Conservation (phyloP, 257 asterid species). For the Rehmannia glutinosa region DNA sequence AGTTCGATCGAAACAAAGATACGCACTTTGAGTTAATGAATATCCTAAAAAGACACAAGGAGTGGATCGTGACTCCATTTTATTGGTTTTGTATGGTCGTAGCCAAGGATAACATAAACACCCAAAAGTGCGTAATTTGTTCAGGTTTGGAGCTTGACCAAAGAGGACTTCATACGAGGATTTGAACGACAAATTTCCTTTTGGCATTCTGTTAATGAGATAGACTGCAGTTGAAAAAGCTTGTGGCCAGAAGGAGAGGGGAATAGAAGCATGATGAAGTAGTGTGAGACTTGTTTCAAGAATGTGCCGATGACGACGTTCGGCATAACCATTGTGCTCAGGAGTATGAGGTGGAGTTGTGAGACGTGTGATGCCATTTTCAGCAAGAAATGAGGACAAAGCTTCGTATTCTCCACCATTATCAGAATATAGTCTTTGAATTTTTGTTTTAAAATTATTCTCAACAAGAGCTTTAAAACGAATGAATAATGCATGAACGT, state of each 20-base stretch:
- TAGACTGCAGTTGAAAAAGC: not conserved
- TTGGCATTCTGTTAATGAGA: not conserved
- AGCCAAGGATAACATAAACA: slow-evolving; percentile 9
- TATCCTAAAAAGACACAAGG: not conserved
- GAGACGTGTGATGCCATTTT: slow-evolving; percentile 2
- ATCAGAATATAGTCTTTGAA: not conserved
- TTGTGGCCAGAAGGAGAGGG: not conserved
- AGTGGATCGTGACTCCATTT: not conserved
- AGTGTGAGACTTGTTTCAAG: not conserved
- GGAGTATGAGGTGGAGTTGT: slow-evolving; percentile 19
- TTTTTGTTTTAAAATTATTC: not conserved
- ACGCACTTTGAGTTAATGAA: not conserved
- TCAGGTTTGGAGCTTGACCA: not conserved
- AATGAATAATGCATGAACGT: not conserved
- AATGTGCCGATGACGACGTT: slow-evolving; percentile 6
- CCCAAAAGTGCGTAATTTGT: not conserved
- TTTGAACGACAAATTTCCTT: not conserved
- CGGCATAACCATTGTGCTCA: slow-evolving; percentile 14
- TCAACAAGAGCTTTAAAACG: not conserved
- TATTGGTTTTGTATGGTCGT: not conserved
- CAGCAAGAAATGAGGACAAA: not conserved
- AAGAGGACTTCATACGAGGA: not conserved
- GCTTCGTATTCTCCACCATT: not conserved
- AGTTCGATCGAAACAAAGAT: not conserved
- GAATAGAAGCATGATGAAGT: not conserved